Evolutionary conservation across 148 eudicot species (phyloP).

Genomic region (Fagopyrum esculentum): DNA sequence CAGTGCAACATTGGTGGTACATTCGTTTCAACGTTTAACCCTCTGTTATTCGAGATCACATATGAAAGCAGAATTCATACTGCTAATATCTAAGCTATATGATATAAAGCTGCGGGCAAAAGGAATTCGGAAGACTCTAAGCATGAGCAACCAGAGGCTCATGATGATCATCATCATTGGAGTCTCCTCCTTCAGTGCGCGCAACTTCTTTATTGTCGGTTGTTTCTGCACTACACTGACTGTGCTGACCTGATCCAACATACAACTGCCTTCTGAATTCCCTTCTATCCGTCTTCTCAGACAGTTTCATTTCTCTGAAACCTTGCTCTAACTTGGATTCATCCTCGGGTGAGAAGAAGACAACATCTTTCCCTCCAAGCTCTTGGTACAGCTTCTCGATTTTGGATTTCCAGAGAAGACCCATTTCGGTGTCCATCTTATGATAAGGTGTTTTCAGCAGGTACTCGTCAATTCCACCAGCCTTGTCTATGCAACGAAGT

Average conservation of each 20-base stretch:
- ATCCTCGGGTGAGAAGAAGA: slow-evolving; percentile 75
- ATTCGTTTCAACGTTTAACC: not conserved
- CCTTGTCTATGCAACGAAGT: slow-evolving; percentile 93
- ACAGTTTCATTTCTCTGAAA: slow-evolving; percentile 48
- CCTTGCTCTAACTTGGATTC: slow-evolving; percentile 66
- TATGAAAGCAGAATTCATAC: not conserved
- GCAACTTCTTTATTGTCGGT: slow-evolving; percentile 15
- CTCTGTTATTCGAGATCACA: not conserved
- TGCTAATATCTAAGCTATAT: not conserved
- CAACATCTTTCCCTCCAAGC: slow-evolving; percentile 69
- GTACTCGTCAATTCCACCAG: slow-evolving; percentile 96
- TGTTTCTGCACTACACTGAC: slow-evolving; percentile 19
- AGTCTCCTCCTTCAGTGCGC: slow-evolving; percentile 20
- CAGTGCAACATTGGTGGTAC: not conserved
- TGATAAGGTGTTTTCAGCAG: slow-evolving; percentile 86
- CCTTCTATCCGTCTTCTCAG: slow-evolving; percentile 45
- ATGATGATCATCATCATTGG: slow-evolving; percentile 28
- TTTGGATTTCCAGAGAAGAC: slow-evolving; percentile 84
- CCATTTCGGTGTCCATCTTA: slow-evolving; percentile 94
- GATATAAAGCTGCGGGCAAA: not conserved
- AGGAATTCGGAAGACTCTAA: slow-evolving; percentile 16
- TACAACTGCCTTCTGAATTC: slow-evolving; percentile 53
- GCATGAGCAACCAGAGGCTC: slow-evolving; percentile 42
- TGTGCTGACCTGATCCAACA: slow-evolving; percentile 30
- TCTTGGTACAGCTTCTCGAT: slow-evolving; percentile 86